A percentile compares a stretch with the other conserved stretches of the same genome.
These are phyloP conservation scores for Raffaelea deltoideospora DNA, from an alignment of 2,329 filamentous ascomycete species.

Conservation along the genomic window DNA sequence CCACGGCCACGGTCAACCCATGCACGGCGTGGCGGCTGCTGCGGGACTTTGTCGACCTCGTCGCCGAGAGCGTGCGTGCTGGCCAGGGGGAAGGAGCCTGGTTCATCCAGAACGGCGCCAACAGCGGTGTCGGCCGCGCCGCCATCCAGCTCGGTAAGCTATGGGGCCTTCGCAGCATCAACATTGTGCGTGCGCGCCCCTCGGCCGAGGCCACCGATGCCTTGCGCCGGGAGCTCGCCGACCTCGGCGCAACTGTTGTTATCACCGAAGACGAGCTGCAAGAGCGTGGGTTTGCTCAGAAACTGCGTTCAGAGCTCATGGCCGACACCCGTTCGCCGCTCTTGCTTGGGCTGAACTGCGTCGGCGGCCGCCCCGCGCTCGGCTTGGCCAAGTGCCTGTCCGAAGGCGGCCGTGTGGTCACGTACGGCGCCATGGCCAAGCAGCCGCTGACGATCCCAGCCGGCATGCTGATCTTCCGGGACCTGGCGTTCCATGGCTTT, in stretches of 20 bases:
- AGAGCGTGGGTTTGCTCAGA: slow-evolving; percentile 41
- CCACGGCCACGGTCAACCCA: slow-evolving; percentile 83
- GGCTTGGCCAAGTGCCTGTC: slow-evolving; percentile 61
- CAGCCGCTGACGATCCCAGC: slow-evolving; percentile 72
- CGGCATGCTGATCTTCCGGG: slow-evolving; percentile 82
- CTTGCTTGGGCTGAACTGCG: slow-evolving; percentile 76
- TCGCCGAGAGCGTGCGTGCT: slow-evolving; percentile 28
- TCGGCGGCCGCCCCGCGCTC: slow-evolving; percentile 74
- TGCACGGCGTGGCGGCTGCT: slow-evolving; percentile 92
- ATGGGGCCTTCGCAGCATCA: slow-evolving; percentile 86
- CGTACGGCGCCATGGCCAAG: slow-evolving; percentile 90
- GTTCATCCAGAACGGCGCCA: slow-evolving; percentile 96
- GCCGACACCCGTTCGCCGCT: slow-evolving; percentile 39
- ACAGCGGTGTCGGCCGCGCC: slow-evolving; percentile 79
- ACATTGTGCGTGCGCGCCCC: slow-evolving; percentile 64
- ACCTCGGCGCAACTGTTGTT: slow-evolving; percentile 41
- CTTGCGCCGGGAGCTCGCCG: slow-evolving; percentile 34
- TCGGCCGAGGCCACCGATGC: slow-evolving; percentile 48
- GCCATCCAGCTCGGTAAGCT: slow-evolving; percentile 75
- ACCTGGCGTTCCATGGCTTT: slow-evolving; percentile 79
- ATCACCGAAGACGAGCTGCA: slow-evolving; percentile 41
- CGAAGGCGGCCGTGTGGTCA: slow-evolving; percentile 61
- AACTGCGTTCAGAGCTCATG: slow-evolving; percentile 46
- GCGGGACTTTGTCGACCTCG: slow-evolving; percentile 51
- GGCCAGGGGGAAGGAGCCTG: slow-evolving; percentile 63